Evolutionary conservation across 2,329 filamentous ascomycete species (phyloP), one percentile per base, ranked within the genome.

Genomic region (Aureobasidium sp.): DNA sequence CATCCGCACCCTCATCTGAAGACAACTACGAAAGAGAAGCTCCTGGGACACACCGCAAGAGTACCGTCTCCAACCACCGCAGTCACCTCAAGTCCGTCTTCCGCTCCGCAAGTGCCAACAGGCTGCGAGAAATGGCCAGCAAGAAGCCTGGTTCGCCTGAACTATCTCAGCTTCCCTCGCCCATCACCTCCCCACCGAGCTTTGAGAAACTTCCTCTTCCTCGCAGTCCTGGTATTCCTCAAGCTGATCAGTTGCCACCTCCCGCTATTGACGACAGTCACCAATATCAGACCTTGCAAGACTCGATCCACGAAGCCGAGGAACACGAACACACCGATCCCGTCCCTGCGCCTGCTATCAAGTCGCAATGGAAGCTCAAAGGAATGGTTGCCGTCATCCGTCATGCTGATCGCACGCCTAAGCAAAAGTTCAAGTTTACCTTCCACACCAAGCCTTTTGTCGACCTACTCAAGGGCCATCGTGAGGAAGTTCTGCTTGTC

Each of bases 341-440:
- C 24, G 64, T 75, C 3, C 76, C 75, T 6, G 71, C 74, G 4
- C 74, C 75, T 29, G 71, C 73, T 3, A 86, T 86, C 0, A 96
- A 96, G 63, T 90, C 95, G 64, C 89, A 93, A 10, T 98, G 93
- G 93, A 97, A 95, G 68, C 75, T 98, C 49, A 98, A 98, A 71
- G 93, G 93, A 11, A 90, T 98, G 71, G 91, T 98, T 0, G 91
- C 90, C 2, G 93, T 98, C 14, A 90, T 98, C 59, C 83, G 93
- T 24, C 93, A 98, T 69, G 94, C 94, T 2, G 93, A 98, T 71
- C 85, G 93, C 54, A 98, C 93, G 1, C 93, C 93, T 2, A 98
- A 98, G 71, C 93, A 98, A 64, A 98, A 98, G 68, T 96, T 96
- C 77, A 98, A 98, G 68, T 98, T 97, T 64, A 98, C 93, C 0